These are phyloP conservation scores for Mantamonas sphyraenae DNA, from an alignment of 78 protist genomes.

Conservation along the genomic window DNA sequence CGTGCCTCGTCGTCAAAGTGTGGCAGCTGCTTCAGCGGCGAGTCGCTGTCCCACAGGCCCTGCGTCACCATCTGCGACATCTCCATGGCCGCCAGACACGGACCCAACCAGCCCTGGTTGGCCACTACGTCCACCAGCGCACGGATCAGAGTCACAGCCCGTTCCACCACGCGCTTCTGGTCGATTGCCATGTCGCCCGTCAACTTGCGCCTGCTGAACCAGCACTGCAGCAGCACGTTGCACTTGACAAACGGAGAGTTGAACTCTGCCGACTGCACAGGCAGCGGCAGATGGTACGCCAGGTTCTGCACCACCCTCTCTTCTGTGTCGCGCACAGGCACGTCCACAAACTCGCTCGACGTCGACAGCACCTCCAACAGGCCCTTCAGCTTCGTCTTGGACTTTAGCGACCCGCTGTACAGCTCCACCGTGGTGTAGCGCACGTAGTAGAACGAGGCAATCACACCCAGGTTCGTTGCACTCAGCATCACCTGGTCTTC, in stretches of 20 bases:
- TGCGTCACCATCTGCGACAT: constrained; percentile 86
- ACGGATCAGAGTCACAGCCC: constrained; percentile 34
- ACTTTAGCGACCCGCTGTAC: not conserved
- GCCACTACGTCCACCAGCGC: constrained; percentile 88
- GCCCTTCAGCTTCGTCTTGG: constrained; percentile 23
- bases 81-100: constrained; percentile 92
- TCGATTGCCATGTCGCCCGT: constrained; percentile 45
- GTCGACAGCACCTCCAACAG: constrained; percentile 69
- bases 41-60: constrained; percentile 55
- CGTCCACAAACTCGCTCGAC: constrained; percentile 74
- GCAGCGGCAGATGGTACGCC: constrained; percentile 64
- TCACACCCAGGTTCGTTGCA: constrained; percentile 87
- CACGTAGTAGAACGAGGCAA: constrained; percentile 91
- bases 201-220: constrained; percentile 43
- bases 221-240: constrained; percentile 76
- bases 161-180: constrained; percentile 3
- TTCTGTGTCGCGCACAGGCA: constrained; percentile 87
- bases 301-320: constrained; percentile 51
- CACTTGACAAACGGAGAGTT: constrained; percentile 71
- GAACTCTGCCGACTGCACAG: constrained; percentile 33
- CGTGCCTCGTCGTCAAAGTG: constrained; percentile 48
- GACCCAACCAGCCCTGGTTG: constrained; percentile 68
- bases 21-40: constrained; percentile 71
- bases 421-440: constrained; percentile 86
- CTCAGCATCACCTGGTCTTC: constrained; percentile 61